Evolutionary conservation across 345 rosid species (phyloP), one percentile per base, ranked within the genome.

Genomic region (Acer campestre): DNA sequence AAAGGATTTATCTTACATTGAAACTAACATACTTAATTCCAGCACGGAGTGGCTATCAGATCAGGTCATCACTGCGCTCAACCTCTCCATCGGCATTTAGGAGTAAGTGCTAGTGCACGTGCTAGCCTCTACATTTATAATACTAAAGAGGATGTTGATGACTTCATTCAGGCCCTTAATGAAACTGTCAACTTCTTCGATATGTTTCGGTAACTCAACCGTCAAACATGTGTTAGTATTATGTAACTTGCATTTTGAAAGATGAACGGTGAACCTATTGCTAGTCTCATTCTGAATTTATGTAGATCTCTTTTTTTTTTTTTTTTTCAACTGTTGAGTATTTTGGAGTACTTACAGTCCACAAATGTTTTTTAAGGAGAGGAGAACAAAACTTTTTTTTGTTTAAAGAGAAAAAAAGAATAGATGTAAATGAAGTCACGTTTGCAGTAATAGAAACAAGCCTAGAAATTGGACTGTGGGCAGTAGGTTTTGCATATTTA

Each of bases 1-100:
- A 29, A 16, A 13, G 6, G n/a, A 22, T 17, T 12, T 14, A 48
- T 85, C 13, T 61, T 61, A 66, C 59, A 6, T 48, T 25, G 10
- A 42, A 29, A 67, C 77, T 78, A 22, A 80, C 63, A 14, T 75
- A 31, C 59, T 72, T 65, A 22, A 69, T 80, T 71, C 68, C 99
- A 95, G 99, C 97, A 95, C 75, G 99, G 99, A 29, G 97, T 94
- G 78, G 99, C 99, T 6, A 88, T 94, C 81, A 89, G 99, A 88
- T 91, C 98, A 16, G 99, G 99, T 76, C 99, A 93, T 83, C 99
- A 95, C 79, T 95, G 99, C 18, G 93, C 99, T 1, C 99, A 93
- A 81, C 98, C 98, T 61, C 97, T 95, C 56, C 99, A 95, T 80
- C 85, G 96, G 69, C 77, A 85, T 76, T 84, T 95, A 75, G 98